Base-by-base conservation (phyloP, 768 basidiomycete genomes). In the Lyophyllum decastes region DNA sequence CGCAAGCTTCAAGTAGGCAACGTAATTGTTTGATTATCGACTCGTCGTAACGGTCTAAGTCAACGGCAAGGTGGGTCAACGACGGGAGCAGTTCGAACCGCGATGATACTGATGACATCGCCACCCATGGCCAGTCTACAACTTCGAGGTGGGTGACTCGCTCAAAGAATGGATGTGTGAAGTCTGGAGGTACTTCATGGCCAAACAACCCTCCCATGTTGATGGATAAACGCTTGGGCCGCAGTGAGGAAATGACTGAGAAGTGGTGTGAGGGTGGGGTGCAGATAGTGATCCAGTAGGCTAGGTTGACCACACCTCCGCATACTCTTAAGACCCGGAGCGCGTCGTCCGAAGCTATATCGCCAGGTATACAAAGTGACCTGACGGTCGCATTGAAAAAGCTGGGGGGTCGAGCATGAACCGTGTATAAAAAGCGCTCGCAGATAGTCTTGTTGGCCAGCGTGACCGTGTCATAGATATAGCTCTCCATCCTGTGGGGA, bases 61-160 rank as follows among this genome's bases (percentile, higher is more conserved):
- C 63, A 4, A 70, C 50, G 6, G 66, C 67, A 44, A 69, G 60
- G 53, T 69, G 66, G 24, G 65, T 70, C 53, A 68, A 65, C 49
- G 54, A 50, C 5, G 68, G 63, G 7, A 66, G 62, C 21, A 55
- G 49, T 22, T 59, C 53, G 30, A 61, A 62, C 16, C 9, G 26
- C 17, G 27, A 48, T 5, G 26, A 17, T 10, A 49, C 46, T 16
- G 57, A 52, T 3, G 58, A 54, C 8, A 49, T 21, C 11, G 35
- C 47, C 25, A 52, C 52, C 45, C 54, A 60, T 17, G 58, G 57
- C 68, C 68, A 69, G 54, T 69, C 65, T 22, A 67, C 64, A n/a
- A 69, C 55, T 55, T 69, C 68, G 16, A 70, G 58, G 52, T 68
- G 65, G 0, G 64, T 66, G 0, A 68, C 64, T 17, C 47, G 59